Percentiles rank a stretch among this genome's conserved stretches.
Evolutionary conservation across 257 asterid genomes (phyloP).

Genomic region (Cinchona pubescens): DNA sequence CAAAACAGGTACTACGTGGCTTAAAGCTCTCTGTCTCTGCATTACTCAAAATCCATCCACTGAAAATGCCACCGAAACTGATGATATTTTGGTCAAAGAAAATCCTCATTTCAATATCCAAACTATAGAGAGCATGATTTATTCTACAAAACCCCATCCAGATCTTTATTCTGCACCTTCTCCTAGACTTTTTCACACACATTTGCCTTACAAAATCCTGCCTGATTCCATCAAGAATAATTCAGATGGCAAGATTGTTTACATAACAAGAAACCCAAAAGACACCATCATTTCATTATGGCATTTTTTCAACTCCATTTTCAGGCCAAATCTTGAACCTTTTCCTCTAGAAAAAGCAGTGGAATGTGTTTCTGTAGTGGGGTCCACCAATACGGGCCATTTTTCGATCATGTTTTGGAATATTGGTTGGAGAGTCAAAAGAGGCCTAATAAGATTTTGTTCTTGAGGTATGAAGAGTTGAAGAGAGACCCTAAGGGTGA

Average conservation of each 20-base stretch:
- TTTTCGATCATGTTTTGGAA: conserved; percentile 33
- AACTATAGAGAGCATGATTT: conserved; percentile 27
- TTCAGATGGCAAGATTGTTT: conserved; percentile 31
- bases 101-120: conserved; percentile 33
- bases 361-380: conserved; percentile 33
- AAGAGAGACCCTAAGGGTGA: conserved; percentile 25
- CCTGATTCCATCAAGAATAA: conserved; percentile 21
- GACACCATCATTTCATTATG: conserved; percentile 36
- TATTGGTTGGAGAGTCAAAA: conserved; percentile 28
- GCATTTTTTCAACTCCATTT: conserved; percentile 38
- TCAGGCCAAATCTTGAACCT: conserved; percentile 28
- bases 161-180: conserved; percentile 28
- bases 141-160: conserved; percentile 25
- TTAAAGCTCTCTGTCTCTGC: conserved; percentile 35
- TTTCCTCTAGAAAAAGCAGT: conserved; percentile 35
- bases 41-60: conserved; percentile 13
- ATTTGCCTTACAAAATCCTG: conserved; percentile 26
- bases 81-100: conserved; percentile 26
- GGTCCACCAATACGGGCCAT: conserved; percentile 38
- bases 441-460: conserved; percentile 30
- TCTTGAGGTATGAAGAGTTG: conserved; percentile 36
- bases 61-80: neutral
- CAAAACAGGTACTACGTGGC: conserved; percentile 48
- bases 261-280: conserved; percentile 36
- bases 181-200: conserved; percentile 38